Base-by-base conservation (phyloP, 2,329 filamentous ascomycete genomes). In the Claviceps sp. region DNA sequence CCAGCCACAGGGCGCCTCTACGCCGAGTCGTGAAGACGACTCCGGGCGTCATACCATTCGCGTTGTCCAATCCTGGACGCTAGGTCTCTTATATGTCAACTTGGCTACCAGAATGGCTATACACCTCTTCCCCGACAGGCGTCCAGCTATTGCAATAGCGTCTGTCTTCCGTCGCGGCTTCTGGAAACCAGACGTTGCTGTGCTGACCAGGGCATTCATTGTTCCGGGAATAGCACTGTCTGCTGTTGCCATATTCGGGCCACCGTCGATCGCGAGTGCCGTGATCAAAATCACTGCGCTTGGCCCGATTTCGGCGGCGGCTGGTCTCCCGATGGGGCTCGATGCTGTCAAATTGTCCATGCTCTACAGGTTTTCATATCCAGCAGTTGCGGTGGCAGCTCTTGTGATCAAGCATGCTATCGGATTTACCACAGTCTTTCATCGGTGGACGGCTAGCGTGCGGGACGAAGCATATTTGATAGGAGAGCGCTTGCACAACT, bases 381-480 rank as follows among this genome's bases (percentile, higher is more conserved):
- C 93, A 0, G 63, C 77, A 5, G 72, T 77, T 22, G 74, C 75
- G 2, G 66, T 80, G 2, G 65, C 78, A 22, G 71, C 76, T 2
- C 59, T 78, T 5, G 61, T 67, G 3, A 60, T 72, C 3, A 66
- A 59, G 52, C 66, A 74, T 34, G 64, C 69, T 1, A 62, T 77
- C 62, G 74, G 76, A 11, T 63, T 84, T n/a, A 62, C 77, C 8
- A 69, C 76, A 46, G 77, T 88, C 50, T 77, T 93, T 50, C 77
- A 79, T 47, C 72, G 80, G 19, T 97, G 91, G 90, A 81, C 87
- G 60, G 75, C 82, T 53, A 80, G 84, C 53, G 89, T 98, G 47
- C 76, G 89, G 41, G 94, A 98, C 65, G 94, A 98, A 68, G 90
- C 95, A 0, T 98, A 98, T 65, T 73, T 98, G 45, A 93, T 97